Base-by-base conservation (phyloP, 495 filamentous ascomycete genomes). In the Penicillium longicatenatum region DNA sequence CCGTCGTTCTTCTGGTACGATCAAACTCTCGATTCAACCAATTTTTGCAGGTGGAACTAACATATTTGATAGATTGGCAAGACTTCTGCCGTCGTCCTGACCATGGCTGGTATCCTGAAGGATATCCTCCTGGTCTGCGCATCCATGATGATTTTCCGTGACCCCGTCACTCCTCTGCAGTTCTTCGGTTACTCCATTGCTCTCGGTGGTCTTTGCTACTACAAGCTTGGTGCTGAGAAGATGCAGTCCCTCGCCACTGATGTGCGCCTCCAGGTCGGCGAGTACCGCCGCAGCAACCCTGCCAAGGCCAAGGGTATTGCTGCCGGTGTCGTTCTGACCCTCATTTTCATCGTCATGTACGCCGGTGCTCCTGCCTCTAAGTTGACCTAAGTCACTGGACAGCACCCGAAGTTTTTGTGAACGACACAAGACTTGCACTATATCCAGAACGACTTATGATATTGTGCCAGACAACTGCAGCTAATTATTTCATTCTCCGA, bases 101-200 rank as follows among this genome's bases (percentile, higher is more conserved):
- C 93, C 48, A 89, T 97, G 59, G 96, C 90, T 73, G 93, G 93
- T 76, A 90, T 97, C 54, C 86, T 96, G 65, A 97, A 97, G 81
- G 93, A 97, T 74, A 92, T 97, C 63, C 84, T 97, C 58, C 88
- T 97, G 41, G 92, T 97, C 55, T 72, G 80, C 54, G 89, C 89
- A 52, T 95, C 90, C 52, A 92, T 96, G 81, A 59, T 90, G 58
- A 91, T 97, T 70, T 96, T 91, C 87, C 80, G 82, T 43, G 92
- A 91, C 59, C 84, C 86, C 45, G 86, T 97, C 64, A 85, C 89
- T 19, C 71, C 72, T 47, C 84, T 93, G 49, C 93, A 97, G 76
- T 84, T 86, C 73, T 91, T 97, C 74, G 93, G 93, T 60, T 97
- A 97, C 83, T 82, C 80, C 72, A 90, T 97, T 65, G 92, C 93